phyloP scores from a whole-genome alignment of 768 basidiomycete genomes.

The Mycena indigotica region DNA sequence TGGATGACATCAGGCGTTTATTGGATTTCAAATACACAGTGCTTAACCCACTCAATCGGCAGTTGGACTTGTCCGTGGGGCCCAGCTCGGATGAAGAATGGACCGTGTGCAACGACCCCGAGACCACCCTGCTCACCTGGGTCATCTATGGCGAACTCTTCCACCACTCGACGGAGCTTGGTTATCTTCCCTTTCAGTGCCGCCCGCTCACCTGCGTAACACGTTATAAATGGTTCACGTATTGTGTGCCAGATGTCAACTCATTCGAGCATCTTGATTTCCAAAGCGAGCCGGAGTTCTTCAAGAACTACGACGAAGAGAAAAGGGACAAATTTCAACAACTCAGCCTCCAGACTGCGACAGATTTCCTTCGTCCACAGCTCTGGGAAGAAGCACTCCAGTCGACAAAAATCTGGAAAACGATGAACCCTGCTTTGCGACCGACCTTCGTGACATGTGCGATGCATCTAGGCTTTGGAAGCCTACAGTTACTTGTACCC shows the following conservation, averaged over 20 bases:
- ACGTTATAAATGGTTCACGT: constrained; percentile 19
- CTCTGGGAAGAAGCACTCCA: constrained; percentile 4
- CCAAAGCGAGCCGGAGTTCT: constrained; percentile 1
- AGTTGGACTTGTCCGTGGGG: constrained; percentile 11
- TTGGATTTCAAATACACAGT: constrained; percentile 13
- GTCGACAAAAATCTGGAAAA: not conserved
- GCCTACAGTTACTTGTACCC: constrained; percentile 7
- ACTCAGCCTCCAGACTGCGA: constrained; percentile 10
- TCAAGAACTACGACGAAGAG: constrained; percentile 4
- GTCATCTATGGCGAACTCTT: constrained; percentile 21
- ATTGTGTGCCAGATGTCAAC: constrained; percentile 21
- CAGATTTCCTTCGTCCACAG: not conserved
- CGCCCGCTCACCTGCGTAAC: constrained; percentile 16
- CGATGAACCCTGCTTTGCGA: not conserved
- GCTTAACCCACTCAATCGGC: constrained; percentile 11
- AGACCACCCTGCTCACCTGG: constrained; percentile 17
- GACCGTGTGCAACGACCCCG: constrained; percentile 18
- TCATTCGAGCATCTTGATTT: constrained; percentile 13
- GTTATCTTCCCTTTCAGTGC: not conserved
- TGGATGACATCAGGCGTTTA: constrained; percentile 19
- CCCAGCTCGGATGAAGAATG: not conserved
- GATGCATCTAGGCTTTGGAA: constrained; percentile 17
- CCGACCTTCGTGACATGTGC: not conserved
- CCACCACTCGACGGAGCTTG: constrained; percentile 17
- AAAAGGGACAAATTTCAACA: constrained; percentile 12